Evolutionary conservation across 179 eudicot species (phyloP).

Genomic region (Pouteria campechiana): DNA sequence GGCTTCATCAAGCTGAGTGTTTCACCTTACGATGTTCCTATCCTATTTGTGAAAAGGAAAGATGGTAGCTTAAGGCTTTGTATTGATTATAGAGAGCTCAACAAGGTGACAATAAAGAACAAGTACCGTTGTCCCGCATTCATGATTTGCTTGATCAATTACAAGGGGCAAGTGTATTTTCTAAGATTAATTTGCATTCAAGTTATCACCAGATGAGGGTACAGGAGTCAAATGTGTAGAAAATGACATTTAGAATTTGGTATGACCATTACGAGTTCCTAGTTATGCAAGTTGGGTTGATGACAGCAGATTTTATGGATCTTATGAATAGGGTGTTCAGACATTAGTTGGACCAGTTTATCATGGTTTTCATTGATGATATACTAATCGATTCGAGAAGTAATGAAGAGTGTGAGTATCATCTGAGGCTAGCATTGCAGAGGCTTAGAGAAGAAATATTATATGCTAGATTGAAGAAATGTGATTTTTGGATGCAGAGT

Average conservation of each 20-base stretch:
- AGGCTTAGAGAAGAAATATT: not conserved
- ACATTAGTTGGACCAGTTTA: too few relatives aligned
- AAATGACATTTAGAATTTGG: not conserved
- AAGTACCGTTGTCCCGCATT: too few relatives aligned
- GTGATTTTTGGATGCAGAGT: not conserved
- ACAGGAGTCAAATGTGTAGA: not conserved
- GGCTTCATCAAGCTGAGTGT: not conserved
- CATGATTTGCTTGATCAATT: constrained; percentile 3
- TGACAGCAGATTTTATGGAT: not conserved
- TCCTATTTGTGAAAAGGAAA: constrained; percentile 1
- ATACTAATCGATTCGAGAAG: not conserved
- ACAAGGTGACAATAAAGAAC: not conserved
- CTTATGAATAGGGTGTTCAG: not conserved
- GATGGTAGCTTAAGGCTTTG: not conserved
- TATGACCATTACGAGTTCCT: not conserved
- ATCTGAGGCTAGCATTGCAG: not conserved
- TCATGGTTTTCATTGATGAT: too few relatives aligned
- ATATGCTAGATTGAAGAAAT: not conserved
- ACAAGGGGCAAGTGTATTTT: not conserved
- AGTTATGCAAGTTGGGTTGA: not conserved
- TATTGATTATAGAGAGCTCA: too few relatives aligned
- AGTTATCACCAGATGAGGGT: constrained; percentile 3
- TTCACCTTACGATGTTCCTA: not conserved
- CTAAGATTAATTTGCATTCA: not conserved
- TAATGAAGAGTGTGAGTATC: not conserved